Conservation (phyloP, 164 flowering plant genomes). For the Litsea cubeba region DNA sequence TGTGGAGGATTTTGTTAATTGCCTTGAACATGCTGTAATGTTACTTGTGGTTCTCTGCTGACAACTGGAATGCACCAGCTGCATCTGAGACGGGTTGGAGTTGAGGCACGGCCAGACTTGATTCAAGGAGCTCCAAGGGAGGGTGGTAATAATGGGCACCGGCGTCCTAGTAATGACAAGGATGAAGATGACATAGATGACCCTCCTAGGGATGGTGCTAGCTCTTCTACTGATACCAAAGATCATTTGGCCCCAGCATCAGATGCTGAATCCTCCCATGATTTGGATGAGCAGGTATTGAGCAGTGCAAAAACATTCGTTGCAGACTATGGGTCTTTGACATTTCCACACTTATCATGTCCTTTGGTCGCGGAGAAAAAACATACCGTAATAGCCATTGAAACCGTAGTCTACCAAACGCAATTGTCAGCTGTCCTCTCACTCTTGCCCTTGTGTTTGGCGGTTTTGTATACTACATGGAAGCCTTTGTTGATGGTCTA, state of each 20-base stretch:
- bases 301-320: constrained; percentile 17
- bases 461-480: constrained; percentile 25
- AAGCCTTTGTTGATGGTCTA: constrained; percentile 17
- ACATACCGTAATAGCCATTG: constrained; percentile 1
- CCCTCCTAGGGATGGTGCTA: constrained; percentile 34
- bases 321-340: not conserved
- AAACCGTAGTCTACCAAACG: constrained; percentile 8
- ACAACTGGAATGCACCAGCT: constrained; percentile 36
- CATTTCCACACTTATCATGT: constrained; percentile 10
- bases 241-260: constrained; percentile 37
- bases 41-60: not conserved
- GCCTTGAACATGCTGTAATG: not conserved
- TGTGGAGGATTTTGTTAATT: not conserved
- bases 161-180: constrained; percentile 40
- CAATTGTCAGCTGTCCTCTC: constrained; percentile 10
- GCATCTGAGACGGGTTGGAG: constrained; percentile 87
- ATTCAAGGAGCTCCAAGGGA: constrained; percentile 38
- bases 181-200: constrained; percentile 23
- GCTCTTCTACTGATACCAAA: constrained; percentile 28
- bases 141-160: constrained; percentile 28
- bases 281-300: constrained; percentile 26
- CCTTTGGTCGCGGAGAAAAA: not conserved
- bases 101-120: constrained; percentile 72
- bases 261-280: constrained; percentile 26
- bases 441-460: constrained; percentile 19